Percentiles rank a stretch among this genome's conserved stretches.
Evolutionary conservation across 2,329 filamentous ascomycete species (phyloP).

Genomic region (Endothia cerciana): DNA sequence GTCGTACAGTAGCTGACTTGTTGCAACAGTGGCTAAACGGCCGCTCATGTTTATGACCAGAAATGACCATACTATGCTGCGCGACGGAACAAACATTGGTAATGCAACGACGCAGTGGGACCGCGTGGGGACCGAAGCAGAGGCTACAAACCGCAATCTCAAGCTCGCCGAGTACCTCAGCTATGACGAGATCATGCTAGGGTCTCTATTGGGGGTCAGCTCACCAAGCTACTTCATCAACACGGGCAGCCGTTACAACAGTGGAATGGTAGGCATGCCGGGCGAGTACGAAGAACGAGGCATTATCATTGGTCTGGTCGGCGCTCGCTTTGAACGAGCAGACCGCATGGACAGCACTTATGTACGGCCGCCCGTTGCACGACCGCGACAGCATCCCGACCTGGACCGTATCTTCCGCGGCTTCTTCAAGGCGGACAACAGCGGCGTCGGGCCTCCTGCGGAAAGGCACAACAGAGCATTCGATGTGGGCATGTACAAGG

Average conservation of each 20-base stretch:
- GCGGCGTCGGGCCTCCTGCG: too few relatives aligned
- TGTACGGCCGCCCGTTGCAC: neutral
- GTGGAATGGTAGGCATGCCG: neutral
- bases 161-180: slow-evolving; percentile 36
- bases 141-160: slow-evolving; percentile 29
- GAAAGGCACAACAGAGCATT: slow-evolving; percentile 27
- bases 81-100: neutral
- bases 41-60: slow-evolving; percentile 5
- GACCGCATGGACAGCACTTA: slow-evolving; percentile 37
- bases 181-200: slow-evolving; percentile 42
- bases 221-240: slow-evolving; percentile 39
- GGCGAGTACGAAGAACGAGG: slow-evolving; percentile 36
- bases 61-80: neutral
- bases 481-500: slow-evolving; percentile 34
- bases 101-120: neutral
- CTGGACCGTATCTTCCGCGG: slow-evolving; percentile 5
- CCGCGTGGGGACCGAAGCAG: slow-evolving; percentile 14
- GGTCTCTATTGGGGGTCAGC: slow-evolving; percentile 38
- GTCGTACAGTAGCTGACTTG: neutral
- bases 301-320: slow-evolving; percentile 39
- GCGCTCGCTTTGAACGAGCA: slow-evolving; percentile 38
- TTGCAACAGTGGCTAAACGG: slow-evolving; percentile 12
- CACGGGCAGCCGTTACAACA: slow-evolving; percentile 35
- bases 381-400: slow-evolving; percentile 29
- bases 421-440: neutral